A percentile compares a stretch with the other conserved stretches of the same genome.
Conservation (phyloP, 202 grass and related monocot species). For the Zizania palustris region DNA sequence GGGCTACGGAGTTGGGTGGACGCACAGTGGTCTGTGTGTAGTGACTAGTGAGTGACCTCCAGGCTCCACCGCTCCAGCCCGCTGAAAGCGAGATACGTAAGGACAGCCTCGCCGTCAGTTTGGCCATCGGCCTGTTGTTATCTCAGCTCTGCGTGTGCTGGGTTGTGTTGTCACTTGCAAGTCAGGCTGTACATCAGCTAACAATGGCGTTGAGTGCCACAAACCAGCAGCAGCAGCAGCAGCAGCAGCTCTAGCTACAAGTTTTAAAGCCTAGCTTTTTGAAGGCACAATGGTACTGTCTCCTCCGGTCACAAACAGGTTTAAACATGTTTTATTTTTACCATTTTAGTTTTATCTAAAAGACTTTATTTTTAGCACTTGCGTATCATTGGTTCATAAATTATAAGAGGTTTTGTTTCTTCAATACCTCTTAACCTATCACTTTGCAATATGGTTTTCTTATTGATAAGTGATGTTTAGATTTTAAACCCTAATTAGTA, state of each 20-base stretch:
- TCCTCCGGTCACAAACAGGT: no score
- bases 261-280: not conserved
- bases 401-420: no score
- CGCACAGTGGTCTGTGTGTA: not conserved
- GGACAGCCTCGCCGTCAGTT: not conserved
- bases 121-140: not conserved
- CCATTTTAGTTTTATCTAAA: no score
- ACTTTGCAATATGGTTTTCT: no score
- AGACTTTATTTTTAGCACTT: no score
- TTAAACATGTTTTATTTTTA: no score
- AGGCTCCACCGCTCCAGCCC: constrained; percentile 35
- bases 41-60: constrained; percentile 22
- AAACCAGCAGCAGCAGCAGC: not conserved
- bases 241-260: not conserved
- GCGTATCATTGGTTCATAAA: no score
- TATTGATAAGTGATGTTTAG: no score
- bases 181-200: not conserved
- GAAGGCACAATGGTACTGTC: not conserved
- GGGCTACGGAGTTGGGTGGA: constrained; percentile 21
- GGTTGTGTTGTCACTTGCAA: not conserved
- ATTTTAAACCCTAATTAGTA: no score
- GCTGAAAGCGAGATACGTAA: constrained; percentile 27
- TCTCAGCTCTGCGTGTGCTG: not conserved
- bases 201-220: not conserved
- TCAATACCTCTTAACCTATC: no score